Percentiles rank a stretch among this genome's conserved stretches.
Conservation (phyloP, 805 yeast species). For the Yarrowia bubula region DNA sequence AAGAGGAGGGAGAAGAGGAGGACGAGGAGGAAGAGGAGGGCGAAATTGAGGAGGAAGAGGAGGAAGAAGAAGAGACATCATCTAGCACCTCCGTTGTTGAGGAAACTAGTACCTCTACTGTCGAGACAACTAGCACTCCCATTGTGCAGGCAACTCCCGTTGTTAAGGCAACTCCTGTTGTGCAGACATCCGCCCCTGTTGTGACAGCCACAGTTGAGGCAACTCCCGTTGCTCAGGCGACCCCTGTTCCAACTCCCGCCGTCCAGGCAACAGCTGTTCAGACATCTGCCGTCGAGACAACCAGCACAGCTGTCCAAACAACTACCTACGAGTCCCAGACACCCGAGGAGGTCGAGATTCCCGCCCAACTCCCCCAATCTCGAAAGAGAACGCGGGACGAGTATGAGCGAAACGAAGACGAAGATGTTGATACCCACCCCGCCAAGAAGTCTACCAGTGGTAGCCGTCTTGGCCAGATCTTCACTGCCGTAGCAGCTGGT, state of each 20-base stretch:
- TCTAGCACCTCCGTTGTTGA: too few species aligned
- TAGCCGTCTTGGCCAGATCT: conserved; percentile 11
- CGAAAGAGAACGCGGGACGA: conserved; percentile 28
- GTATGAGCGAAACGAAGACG: background rate
- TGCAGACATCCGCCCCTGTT: too few species aligned
- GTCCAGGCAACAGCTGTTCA: too few species aligned
- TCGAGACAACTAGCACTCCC: too few species aligned
- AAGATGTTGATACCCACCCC: background rate
- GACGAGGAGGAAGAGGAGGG: background rate
- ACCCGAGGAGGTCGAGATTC: background rate
- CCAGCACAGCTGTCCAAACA: background rate
- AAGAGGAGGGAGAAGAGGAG: background rate
- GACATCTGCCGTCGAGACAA: too few species aligned
- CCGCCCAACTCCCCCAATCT: background rate
- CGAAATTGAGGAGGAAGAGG: background rate
- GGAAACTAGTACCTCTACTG: too few species aligned
- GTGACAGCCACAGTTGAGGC: too few species aligned
- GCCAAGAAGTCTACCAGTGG: background rate
- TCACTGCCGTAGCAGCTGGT: conserved; percentile 28
- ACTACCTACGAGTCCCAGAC: background rate
- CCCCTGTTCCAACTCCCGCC: too few species aligned
- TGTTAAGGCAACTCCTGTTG: too few species aligned
- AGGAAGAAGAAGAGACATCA: background rate
- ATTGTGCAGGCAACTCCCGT: too few species aligned
- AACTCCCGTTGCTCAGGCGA: too few species aligned